Conservation (phyloP, 2,329 filamentous ascomycete species). For the Venturia pyrina region DNA sequence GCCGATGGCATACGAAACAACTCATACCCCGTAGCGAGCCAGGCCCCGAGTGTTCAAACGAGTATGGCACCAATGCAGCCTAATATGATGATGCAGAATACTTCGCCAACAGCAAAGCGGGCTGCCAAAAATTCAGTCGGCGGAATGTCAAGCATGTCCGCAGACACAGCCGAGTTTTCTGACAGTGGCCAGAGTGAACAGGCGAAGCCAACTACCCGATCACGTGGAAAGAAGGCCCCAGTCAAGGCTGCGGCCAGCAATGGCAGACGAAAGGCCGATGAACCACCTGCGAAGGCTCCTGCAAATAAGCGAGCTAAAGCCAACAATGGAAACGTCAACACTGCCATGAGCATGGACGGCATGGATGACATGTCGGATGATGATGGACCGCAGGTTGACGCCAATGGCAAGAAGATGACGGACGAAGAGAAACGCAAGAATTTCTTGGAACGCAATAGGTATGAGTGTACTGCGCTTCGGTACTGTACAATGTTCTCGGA, state of each 20-base stretch:
- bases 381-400: conserved; percentile 30
- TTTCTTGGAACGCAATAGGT: conserved; percentile 94
- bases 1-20: conserved; percentile 47
- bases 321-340: conserved; percentile 37
- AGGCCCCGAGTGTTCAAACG: conserved; percentile 25
- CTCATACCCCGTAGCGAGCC: conserved; percentile 38
- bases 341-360: conserved; percentile 43
- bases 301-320: conserved; percentile 63
- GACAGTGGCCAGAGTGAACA: conserved; percentile 10
- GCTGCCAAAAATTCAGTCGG: conserved; percentile 35
- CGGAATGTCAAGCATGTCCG: background rate
- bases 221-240: conserved; percentile 57
- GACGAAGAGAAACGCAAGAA: conserved; percentile 98
- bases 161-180: conserved; percentile 10
- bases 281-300: conserved; percentile 55
- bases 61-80: conserved; percentile 36
- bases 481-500: background rate
- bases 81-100: conserved; percentile 34
- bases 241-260: conserved; percentile 39
- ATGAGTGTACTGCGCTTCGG: conserved; percentile 28
- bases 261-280: conserved; percentile 65
- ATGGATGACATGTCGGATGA: conserved; percentile 45
- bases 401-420: conserved; percentile 77
- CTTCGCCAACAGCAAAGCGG: conserved; percentile 41
- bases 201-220: conserved; percentile 19